Evolutionary conservation across 2,329 filamentous ascomycete genomes (phyloP), one percentile per base, ranked within the genome.

Genomic region (Penicillium freii): DNA sequence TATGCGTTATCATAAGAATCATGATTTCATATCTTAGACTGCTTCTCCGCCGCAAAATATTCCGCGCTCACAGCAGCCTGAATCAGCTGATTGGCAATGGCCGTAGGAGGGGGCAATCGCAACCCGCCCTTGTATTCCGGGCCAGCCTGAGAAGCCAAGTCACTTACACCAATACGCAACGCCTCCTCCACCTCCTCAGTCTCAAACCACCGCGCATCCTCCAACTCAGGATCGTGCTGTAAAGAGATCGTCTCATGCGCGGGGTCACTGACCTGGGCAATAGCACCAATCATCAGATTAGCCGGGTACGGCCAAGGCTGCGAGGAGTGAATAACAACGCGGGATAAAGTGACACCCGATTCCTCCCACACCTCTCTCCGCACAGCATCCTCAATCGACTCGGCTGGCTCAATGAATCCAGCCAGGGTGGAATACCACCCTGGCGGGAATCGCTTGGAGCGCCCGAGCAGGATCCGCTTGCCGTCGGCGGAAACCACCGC

Each of bases 61-160:
- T 91, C 91, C 52, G 70, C 70, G 50, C 87, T 85, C 0, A 88
- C 84, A 15, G 96, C 91, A 1, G 92, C 91, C 51, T 80, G 82
- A 66, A 99, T 86, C 70, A 97, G 76, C 72, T 92, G 89, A 74
- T 97, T 90, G 17, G 94, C 94, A 81, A 99, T 97, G 1, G 94
- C 93, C 36, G 92, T 96, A 57, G 82, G 78, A 2, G 92, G 91
- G 45, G 94, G 94, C 70, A 99, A 75, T 55, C 91, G 84, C 77
- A 99, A 74, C 4, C 82, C 84, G 0, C 91, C 92, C 71, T 86
- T 88, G 69, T 92, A 92, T 11, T 82, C 87, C 40, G 83, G 77
- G 0, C 85, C 83, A 1, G 87, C 78, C 1, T 79, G 72, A 42
- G 89, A 87, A 15, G 86, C 89, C 57, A 96, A 70, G 2, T 82